phyloP scores from a whole-genome alignment of 2,329 filamentous ascomycete genomes.

The Coccinonectria pachysandricola region DNA sequence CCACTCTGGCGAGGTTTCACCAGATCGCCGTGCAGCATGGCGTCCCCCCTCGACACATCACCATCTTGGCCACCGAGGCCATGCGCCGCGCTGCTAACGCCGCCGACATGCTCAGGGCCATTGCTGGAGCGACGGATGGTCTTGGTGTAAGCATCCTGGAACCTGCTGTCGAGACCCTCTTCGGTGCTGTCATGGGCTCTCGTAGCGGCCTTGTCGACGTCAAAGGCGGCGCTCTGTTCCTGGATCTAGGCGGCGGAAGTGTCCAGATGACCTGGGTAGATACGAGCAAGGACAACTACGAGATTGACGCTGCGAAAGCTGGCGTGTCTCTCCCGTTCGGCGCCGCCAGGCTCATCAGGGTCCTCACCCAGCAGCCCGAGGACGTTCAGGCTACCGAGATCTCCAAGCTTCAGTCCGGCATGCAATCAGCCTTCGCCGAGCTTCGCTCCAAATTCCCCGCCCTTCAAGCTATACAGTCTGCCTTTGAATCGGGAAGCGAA shows the following conservation, averaged over 20 bases:
- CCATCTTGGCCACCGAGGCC: slow-evolving; percentile 79
- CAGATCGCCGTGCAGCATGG: slow-evolving; percentile 58
- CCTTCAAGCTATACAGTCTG: slow-evolving; percentile 32
- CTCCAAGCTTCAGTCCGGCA: slow-evolving; percentile 43
- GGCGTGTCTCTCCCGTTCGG: slow-evolving; percentile 52
- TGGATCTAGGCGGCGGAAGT: slow-evolving; percentile 73
- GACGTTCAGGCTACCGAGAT: slow-evolving; percentile 36
- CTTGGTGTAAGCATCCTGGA: slow-evolving; percentile 63
- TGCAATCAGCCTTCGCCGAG: slow-evolving; percentile 50
- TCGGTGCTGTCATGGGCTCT: slow-evolving; percentile 70
- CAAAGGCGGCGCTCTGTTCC: slow-evolving; percentile 57
- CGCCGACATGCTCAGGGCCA: slow-evolving; percentile 53
- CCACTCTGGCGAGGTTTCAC: slow-evolving; percentile 60
- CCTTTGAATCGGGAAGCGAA: slow-evolving; percentile 21
- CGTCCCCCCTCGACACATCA: slow-evolving; percentile 55
- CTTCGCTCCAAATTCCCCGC: slow-evolving; percentile 37
- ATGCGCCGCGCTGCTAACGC: slow-evolving; percentile 74
- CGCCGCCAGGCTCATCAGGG: slow-evolving; percentile 44
- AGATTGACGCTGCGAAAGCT: slow-evolving; percentile 39
- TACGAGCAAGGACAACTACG: slow-evolving; percentile 36
- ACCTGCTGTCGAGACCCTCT: slow-evolving; percentile 70
- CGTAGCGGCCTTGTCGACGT: slow-evolving; percentile 62
- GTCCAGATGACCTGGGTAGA: slow-evolving; percentile 57
- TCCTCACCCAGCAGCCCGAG: slow-evolving; percentile 32
- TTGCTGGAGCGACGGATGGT: slow-evolving; percentile 49